Base-by-base conservation (phyloP, 331 rosid genomes). In the Acacia pycnantha region DNA sequence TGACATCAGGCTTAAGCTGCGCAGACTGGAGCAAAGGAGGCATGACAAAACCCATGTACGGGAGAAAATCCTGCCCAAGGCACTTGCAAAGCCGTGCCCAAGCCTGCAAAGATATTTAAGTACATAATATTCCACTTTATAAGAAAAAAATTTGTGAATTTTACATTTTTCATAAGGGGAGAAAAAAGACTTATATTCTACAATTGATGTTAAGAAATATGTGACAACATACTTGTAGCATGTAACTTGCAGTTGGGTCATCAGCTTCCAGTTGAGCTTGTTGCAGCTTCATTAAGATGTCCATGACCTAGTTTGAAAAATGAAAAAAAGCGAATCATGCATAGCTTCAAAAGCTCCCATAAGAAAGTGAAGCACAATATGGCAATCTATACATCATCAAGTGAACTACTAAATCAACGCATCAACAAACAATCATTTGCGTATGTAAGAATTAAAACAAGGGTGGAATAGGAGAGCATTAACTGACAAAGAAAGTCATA, bases 61-160 rank as follows among this genome's bases (percentile, higher is more conserved):
- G 96, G 79, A 91, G 92, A 75, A 91, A 91, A 82, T 92, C 97
- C 81, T 92, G 97, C 67, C 97, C 97, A 27, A 92, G 90, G 81
- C 97, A 92, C 79, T 90, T 92, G 86, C 97, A 92, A 82, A 92
- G 97, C 73, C 97, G 82, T 1, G 97, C 92, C 97, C 94, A 92
- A 44, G 97, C 97, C 97, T 92, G 85, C 50, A 79, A 77, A 47
- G 56, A 81, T 41, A 73, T 64, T 50, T 22, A 50, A 18, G 68
- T 31, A 79, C 6, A 50, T 78, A 69, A 5, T 59, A 35, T 13
- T 62, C 29, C 22, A 24, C 53, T 50, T n/a, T 19, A 47, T 78
- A 24, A 59, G 31, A 27, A 47, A 77, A 66, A 51, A 69, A 22
- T 48, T 24, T 69, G 53, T 13, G 50, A 40, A 82, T 59, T 70